Percentiles rank a stretch among this genome's conserved stretches.
phyloP scores from a whole-genome alignment of 441 rosid genomes.

The Brassica balearica region DNA sequence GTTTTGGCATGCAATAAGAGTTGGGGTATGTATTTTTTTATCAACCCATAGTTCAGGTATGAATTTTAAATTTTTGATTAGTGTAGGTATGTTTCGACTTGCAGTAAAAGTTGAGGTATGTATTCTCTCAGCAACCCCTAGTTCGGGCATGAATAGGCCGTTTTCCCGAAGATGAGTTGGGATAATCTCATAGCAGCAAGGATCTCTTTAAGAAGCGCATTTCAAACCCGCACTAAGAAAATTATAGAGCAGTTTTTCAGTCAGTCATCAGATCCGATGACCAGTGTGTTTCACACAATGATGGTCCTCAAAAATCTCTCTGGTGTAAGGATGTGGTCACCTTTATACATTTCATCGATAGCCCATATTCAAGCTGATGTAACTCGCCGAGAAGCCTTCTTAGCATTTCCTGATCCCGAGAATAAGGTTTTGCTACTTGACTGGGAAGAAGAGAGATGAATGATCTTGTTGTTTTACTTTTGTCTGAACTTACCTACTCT shows the following conservation, averaged over 20 bases:
- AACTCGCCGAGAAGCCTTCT: not conserved
- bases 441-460: not conserved
- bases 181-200: not conserved
- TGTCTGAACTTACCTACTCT: not conserved
- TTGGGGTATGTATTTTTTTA: too few species aligned
- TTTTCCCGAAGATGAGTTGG: not conserved
- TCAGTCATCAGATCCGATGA: not conserved
- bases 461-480: not conserved
- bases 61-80: too few species aligned
- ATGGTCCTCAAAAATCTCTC: slow-evolving; percentile 1
- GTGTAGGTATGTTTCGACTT: too few species aligned
- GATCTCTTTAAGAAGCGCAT: not conserved
- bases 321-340: not conserved
- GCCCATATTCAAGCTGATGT: slow-evolving; percentile 10
- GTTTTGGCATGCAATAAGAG: too few species aligned
- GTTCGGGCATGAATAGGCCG: too few species aligned
- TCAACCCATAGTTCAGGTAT: too few species aligned
- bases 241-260: not conserved
- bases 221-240: not conserved
- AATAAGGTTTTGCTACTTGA: slow-evolving; percentile 4
- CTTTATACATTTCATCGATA: not conserved
- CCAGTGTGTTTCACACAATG: not conserved
- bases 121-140: too few species aligned
- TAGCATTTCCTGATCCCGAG: slow-evolving; percentile 4
- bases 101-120: too few species aligned